Percentiles rank a stretch among this genome's conserved stretches.
These are phyloP conservation scores for Orbilia javanica DNA, from an alignment of 2,329 filamentous ascomycete species.

Conservation along the genomic window DNA sequence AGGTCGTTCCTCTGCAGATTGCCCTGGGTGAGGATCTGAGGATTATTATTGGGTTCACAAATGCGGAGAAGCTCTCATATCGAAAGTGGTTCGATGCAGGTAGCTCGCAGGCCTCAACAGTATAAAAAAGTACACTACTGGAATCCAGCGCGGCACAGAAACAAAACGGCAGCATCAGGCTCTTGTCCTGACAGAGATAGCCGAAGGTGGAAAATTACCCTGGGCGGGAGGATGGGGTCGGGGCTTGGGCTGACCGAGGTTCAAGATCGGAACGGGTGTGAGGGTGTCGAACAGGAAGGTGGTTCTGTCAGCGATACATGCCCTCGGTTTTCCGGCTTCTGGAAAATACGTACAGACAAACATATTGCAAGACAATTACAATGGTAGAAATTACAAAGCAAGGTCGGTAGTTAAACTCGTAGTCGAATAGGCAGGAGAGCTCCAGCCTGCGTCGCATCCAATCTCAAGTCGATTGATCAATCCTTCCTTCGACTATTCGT, in stretches of 20 bases:
- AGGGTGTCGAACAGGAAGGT: conserved; percentile 57
- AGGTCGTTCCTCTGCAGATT: conserved; percentile 42
- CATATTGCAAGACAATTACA: background rate
- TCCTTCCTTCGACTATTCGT: background rate
- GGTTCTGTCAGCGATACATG: conserved; percentile 45
- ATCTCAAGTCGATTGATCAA: conserved; percentile 12
- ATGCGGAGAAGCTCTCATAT: conserved; percentile 56
- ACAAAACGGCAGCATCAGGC: conserved; percentile 46
- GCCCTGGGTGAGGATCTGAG: conserved; percentile 38
- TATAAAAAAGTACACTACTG: background rate
- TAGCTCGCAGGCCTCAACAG: conserved; percentile 35
- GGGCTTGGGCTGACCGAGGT: conserved; percentile 53
- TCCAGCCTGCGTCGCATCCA: conserved; percentile 30
- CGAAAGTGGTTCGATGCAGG: conserved; percentile 21
- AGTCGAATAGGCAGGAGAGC: conserved; percentile 52
- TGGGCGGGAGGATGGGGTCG: conserved; percentile 50
- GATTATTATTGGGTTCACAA: conserved; percentile 51
- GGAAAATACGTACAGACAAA: conserved; percentile 22
- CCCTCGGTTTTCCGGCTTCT: conserved; percentile 42
- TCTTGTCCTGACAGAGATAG: conserved; percentile 51
- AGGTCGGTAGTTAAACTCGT: conserved; percentile 29
- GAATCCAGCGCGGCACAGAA: conserved; percentile 42
- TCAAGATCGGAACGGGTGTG: conserved; percentile 54
- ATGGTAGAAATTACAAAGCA: conserved; percentile 29
- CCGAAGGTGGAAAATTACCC: conserved; percentile 38